Evolutionary conservation across 1,139 yeast genomes (phyloP), one percentile per base, ranked within the genome.

Genomic region (Saccharomyces hybrid): DNA sequence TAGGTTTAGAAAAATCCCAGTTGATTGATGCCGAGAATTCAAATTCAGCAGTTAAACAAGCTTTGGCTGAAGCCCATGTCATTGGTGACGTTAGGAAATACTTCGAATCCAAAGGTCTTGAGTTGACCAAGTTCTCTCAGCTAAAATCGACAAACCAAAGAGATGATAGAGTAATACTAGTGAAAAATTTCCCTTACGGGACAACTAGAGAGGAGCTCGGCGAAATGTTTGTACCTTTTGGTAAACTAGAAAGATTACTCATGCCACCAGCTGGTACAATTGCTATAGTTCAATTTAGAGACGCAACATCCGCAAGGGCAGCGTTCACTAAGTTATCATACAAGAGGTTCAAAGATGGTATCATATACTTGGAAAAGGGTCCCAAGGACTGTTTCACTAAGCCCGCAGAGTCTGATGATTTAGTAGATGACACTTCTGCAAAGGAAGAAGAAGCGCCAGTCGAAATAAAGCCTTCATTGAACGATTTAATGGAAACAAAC

Each of bases 261-360:
- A 87, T 95, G 90, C 99, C 99, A 14, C 96, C 97, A 25, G 88
- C 96, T 25, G 98, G 98, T 14, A 91, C 97, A 0, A 90, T 93
- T 65, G 98, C 98, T 3, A 86, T 93, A 67, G 83, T 93, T n/a
- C 97, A 93, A 69, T 91, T 85, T 70, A 78, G 90, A 62, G 95
- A 88, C 69, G 74, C 84, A 1, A 87, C 96, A 14, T 78, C 87
- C 54, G 98, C 96, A 1, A 82, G 97, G 70, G 78, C 89, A 4
- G 99, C 99, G 1, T 93, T 95, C 67, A 78, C 88, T 25, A 89
- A 88, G 65, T 75, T 93, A 54, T 88, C 98, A 32, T 93, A 85
- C 69, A 83, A 93, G 68, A 79, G 97, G 65, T 83, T 91, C 67
- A 91, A 91, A 60, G 88, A 88, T 63, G 83, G 93, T 50, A 87